A percentile compares a stretch with the other conserved stretches of the same genome.
Conservation (phyloP, 140 eudicot species). For the Cichorium intybus region DNA sequence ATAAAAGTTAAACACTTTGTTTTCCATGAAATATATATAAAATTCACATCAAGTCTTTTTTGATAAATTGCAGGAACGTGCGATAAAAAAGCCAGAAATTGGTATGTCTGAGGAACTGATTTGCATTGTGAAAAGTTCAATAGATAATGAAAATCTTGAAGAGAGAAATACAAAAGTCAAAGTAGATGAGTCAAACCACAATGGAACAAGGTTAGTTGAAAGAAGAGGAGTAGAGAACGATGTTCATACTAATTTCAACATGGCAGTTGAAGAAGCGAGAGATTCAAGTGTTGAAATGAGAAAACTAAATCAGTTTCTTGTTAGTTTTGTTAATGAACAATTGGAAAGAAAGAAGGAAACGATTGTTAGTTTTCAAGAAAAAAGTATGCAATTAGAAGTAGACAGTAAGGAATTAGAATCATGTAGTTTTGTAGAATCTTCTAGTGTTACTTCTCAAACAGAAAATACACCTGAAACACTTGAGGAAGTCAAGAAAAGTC, state of each 20-base stretch:
- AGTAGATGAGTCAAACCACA: conserved; percentile 6
- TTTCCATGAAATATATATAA: background rate
- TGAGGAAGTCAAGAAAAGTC: background rate
- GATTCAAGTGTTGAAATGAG: conserved; percentile 18
- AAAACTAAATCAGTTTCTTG: conserved; percentile 16
- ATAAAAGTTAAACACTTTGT: too few relatives aligned
- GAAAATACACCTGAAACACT: background rate
- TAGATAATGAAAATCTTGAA: conserved; percentile 10
- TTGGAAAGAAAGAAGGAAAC: conserved; percentile 2
- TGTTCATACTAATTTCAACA: conserved; percentile 1
- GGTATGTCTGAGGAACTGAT: conserved; percentile 2
- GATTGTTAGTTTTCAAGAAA: background rate
- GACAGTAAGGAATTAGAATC: background rate
- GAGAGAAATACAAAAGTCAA: conserved; percentile 2
- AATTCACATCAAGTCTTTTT: background rate
- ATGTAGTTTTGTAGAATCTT: background rate
- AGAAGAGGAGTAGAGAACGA: background rate
- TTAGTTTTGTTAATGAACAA: conserved; percentile 16
- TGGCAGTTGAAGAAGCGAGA: conserved; percentile 21
- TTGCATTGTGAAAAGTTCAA: conserved; percentile 2
- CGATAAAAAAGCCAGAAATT: background rate
- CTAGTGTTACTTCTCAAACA: background rate
- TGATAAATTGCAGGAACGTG: conserved; percentile 7
- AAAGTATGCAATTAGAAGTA: background rate
- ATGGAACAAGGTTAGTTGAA: background rate